Conservation (phyloP, 2,329 filamentous ascomycete genomes). For the Penicillium sp. region DNA sequence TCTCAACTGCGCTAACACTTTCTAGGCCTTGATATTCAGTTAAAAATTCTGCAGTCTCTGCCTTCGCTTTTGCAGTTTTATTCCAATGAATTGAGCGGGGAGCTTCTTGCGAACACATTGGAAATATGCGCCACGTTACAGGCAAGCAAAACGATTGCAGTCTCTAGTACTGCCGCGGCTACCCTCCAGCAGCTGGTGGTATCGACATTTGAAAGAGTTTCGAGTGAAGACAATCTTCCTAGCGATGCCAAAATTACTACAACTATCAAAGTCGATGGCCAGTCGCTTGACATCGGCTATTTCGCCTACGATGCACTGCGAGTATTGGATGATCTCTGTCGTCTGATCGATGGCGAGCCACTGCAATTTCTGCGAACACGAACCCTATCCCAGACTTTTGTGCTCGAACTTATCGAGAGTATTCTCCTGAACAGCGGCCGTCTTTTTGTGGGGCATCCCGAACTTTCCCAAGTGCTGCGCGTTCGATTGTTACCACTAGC, state of each 20-base stretch:
- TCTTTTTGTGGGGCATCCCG: conserved; percentile 73
- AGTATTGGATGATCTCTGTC: conserved; percentile 84
- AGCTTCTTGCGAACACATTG: conserved; percentile 75
- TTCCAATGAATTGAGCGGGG: conserved; percentile 72
- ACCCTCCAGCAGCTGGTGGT: conserved; percentile 92
- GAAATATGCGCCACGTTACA: conserved; percentile 92
- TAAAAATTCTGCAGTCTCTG: conserved; percentile 91
- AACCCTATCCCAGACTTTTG: conserved; percentile 75
- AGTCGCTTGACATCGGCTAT: conserved; percentile 64
- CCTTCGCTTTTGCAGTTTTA: conserved; percentile 91
- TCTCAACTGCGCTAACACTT: conserved; percentile 20
- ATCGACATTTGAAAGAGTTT: conserved; percentile 88
- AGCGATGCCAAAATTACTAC: conserved; percentile 58
- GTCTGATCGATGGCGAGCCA: conserved; percentile 79
- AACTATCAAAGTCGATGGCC: conserved; percentile 66
- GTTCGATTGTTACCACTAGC: conserved; percentile 78
- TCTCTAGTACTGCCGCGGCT: conserved; percentile 94
- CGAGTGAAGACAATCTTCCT: conserved; percentile 63
- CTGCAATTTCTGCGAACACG: conserved; percentile 79
- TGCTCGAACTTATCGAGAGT: conserved; percentile 87
- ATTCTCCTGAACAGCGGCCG: conserved; percentile 80
- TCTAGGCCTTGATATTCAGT: conserved; percentile 75
- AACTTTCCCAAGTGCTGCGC: conserved; percentile 76
- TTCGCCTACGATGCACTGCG: conserved; percentile 83
- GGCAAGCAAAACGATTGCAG: conserved; percentile 85